phyloP scores from a whole-genome alignment of 192 early-diverging fungal genomes.

The Coemansia biformis region DNA sequence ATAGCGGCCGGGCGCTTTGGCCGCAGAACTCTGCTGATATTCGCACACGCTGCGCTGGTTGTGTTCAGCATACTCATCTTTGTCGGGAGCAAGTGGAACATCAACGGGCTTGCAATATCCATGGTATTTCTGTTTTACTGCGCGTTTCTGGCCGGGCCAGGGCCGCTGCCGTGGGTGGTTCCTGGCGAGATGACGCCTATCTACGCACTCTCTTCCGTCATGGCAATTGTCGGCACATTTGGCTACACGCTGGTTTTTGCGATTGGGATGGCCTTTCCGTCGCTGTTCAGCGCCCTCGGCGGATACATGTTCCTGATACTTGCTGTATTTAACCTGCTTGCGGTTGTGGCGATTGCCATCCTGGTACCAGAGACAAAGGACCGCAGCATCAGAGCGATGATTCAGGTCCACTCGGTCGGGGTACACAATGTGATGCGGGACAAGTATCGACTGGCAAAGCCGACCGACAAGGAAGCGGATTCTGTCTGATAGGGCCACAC shows the following conservation, averaged over 20 bases:
- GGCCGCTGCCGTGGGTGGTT: slow-evolving; percentile 73
- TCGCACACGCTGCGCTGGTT: slow-evolving; percentile 56
- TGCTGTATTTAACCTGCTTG: slow-evolving; percentile 53
- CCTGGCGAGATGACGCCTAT: slow-evolving; percentile 69
- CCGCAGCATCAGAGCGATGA: slow-evolving; percentile 56
- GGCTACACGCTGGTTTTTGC: slow-evolving; percentile 60
- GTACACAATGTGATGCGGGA: slow-evolving; percentile 29
- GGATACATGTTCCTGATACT: slow-evolving; percentile 60
- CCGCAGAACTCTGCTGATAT: slow-evolving; percentile 60
- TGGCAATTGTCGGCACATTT: slow-evolving; percentile 58
- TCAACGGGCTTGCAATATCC: slow-evolving; percentile 51
- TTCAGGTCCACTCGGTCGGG: slow-evolving; percentile 34
- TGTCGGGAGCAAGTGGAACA: slow-evolving; percentile 51
- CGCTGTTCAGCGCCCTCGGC: slow-evolving; percentile 30
- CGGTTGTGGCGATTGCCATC: slow-evolving; percentile 53
- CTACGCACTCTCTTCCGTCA: slow-evolving; percentile 61
- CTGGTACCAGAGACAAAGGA: slow-evolving; percentile 79
- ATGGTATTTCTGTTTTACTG: slow-evolving; percentile 66
- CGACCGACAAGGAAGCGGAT: slow-evolving; percentile 1
- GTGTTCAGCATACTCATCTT: slow-evolving; percentile 55
- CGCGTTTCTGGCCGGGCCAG: slow-evolving; percentile 66
- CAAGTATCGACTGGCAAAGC: slow-evolving; percentile 3
- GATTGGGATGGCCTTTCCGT: slow-evolving; percentile 54
- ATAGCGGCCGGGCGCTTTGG: slow-evolving; percentile 60
- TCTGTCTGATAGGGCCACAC: slow-evolving; percentile 4